Evolutionary conservation across 2,329 filamentous ascomycete genomes (phyloP).

Genomic region (Ophiostoma ulmi): DNA sequence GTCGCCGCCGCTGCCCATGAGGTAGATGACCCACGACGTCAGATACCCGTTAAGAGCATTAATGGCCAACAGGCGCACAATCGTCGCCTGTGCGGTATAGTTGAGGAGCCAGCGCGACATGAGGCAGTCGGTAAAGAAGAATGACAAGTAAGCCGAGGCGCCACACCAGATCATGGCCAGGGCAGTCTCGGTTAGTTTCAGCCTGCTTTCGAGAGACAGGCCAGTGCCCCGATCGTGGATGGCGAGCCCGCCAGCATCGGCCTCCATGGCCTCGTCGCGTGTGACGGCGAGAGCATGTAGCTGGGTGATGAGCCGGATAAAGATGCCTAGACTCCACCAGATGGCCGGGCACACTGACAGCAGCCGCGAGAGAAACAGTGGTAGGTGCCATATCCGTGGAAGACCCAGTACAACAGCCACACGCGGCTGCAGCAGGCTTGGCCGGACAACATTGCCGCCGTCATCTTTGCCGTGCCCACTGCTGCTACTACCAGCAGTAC

Average conservation of each 20-base stretch:
- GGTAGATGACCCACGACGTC: conserved; percentile 65
- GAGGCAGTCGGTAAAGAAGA: conserved; percentile 78
- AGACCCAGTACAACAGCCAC: conserved; percentile 74
- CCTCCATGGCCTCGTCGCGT: conserved; percentile 22
- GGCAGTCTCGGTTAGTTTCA: conserved; percentile 62
- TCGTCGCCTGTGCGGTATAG: conserved; percentile 74
- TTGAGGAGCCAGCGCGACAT: conserved; percentile 84
- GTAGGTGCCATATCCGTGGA: conserved; percentile 65
- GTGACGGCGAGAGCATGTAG: conserved; percentile 40
- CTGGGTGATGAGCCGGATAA: conserved; percentile 62
- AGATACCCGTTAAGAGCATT: conserved; percentile 70
- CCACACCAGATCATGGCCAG: conserved; percentile 73
- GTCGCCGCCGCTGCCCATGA: conserved; percentile 65
- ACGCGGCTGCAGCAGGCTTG: conserved; percentile 62
- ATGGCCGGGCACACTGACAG: conserved; percentile 65
- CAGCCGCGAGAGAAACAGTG: conserved; percentile 67
- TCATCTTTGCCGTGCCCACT: conserved; percentile 8
- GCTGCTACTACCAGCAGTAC: not conserved
- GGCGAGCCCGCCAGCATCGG: conserved; percentile 14
- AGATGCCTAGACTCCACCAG: conserved; percentile 66
- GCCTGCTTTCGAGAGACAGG: conserved; percentile 41
- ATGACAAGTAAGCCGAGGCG: conserved; percentile 71
- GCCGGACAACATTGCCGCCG: conserved; percentile 27
- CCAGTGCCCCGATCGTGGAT: conserved; percentile 20
- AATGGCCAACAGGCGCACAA: conserved; percentile 71